Base-by-base conservation (phyloP, 2,329 filamentous ascomycete species). In the Claviceps capensis region DNA sequence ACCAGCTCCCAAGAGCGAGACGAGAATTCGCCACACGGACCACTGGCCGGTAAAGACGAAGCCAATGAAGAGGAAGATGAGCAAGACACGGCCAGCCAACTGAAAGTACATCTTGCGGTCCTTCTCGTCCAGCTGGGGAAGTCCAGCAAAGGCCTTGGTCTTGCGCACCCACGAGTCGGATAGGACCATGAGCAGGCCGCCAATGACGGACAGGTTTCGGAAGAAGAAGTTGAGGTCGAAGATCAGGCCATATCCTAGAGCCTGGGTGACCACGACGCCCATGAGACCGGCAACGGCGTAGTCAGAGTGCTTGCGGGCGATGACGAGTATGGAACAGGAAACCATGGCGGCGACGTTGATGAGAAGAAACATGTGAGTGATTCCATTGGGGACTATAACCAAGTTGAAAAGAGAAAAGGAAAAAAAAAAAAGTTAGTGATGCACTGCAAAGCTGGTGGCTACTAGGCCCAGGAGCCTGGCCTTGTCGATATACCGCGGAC, bases 81-180 rank as follows among this genome's bases (percentile, higher is more conserved):
- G 77, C 58, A 98, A 78, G 38, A 98, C 88, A 61, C 93, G 85
- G 38, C 93, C 93, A 59, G 93, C 93, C 56, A 98, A 84, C 80
- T 97, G 93, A 73, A 98, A 94, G 78, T 98, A 98, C 91, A 97
- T 97, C 80, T 97, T 98, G 72, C 90, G 87, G 70, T 98, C 93
- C 82, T 97, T 97, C 77, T 98, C 93, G 67, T 97, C 93, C 50
- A 98, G 80, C 69, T 88, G 82, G 48, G 93, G 93, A 50, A 98
- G 79, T 47, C 93, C 93, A 47, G 93, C 93, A 56, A 95, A 95
- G 3, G 90, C 91, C 74, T 96, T 95, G 68, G 83, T 87, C 82
- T 97, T 97, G 72, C 90, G 86, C 58, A 96, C 89, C 89, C 91
- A 97, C 53, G 88, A 95, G 73, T 98, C 93, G 42, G 90, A 96